A percentile compares a stretch with the other conserved stretches of the same genome.
phyloP scores from a whole-genome alignment of 306 rosid genomes.

The Vigna angularis region DNA sequence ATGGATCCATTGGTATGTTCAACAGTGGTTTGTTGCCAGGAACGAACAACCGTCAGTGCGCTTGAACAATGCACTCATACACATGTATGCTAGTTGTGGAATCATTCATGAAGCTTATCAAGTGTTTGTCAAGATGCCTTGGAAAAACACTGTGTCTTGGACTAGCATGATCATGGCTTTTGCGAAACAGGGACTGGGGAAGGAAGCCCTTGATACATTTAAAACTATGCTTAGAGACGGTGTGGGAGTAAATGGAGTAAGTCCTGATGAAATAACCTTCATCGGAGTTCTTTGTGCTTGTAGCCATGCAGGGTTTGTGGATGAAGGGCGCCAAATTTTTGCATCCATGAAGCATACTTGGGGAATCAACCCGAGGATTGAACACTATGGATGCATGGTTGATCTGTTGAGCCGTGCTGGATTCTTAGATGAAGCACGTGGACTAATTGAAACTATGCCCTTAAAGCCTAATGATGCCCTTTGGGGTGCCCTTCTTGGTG shows the following conservation, averaged over 20 bases:
- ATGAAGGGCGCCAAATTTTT: conserved; percentile 64
- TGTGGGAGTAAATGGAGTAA: conserved; percentile 50
- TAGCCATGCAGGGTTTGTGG: conserved; percentile 76
- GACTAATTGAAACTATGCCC: conserved; percentile 70
- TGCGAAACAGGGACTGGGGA: conserved; percentile 74
- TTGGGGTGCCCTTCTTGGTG: conserved; percentile 85
- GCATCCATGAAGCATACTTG: conserved; percentile 62
- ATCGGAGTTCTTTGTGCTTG: conserved; percentile 79
- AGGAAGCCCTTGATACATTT: conserved; percentile 72
- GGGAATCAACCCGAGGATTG: conserved; percentile 64
- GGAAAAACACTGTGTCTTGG: conserved; percentile 73
- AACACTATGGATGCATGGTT: conserved; percentile 91
- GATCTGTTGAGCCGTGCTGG: conserved; percentile 93
- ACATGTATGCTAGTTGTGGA: conserved; percentile 84
- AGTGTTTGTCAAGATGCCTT: conserved; percentile 63
- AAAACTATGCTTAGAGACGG: conserved; percentile 58
- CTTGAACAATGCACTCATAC: conserved; percentile 77
- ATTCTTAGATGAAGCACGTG: conserved; percentile 68
- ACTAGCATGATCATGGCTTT: conserved; percentile 73
- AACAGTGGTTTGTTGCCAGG: conserved; percentile 44
- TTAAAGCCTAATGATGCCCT: conserved; percentile 71
- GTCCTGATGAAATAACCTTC: conserved; percentile 78
- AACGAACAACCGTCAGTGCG: conserved; percentile 50
- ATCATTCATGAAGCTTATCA: conserved; percentile 58
- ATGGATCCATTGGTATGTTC: conserved; percentile 68